Evolutionary conservation across 495 filamentous ascomycete genomes (phyloP), one percentile per base, ranked within the genome.

Genomic region (Pyrenula aspistea): DNA sequence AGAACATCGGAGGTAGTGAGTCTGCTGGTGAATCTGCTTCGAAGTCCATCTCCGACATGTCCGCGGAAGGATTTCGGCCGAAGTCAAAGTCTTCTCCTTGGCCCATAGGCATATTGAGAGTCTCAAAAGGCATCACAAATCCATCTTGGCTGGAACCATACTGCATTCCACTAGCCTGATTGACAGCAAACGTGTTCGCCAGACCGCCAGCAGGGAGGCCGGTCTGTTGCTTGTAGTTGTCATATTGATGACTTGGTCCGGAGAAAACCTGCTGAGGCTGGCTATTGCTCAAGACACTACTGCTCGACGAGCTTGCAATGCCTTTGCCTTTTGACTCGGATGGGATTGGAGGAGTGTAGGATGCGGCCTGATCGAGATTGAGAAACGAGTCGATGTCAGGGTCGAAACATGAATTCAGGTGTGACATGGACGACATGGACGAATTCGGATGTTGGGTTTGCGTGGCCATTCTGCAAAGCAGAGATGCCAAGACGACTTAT

Each of bases 221-320:
- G 2, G 91, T 93, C 70, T 95, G 90, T 65, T 98, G 92, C 69
- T 86, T 85, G 71, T 95, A 89, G 50, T 84, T 82, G 59, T 91
- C 85, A 71, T 98, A 98, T 65, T 91, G 86, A 73, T 96, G 89
- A 64, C 89, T 95, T 10, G 92, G 91, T 20, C 78, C 89, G 49
- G 83, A 79, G 62, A 89, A 82, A 12, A 72, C 68, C 64, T 85
- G 81, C 31, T 77, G 79, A 22, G 71, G 70, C 60, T 73, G 73
- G 57, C 67, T 66, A 31, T 64, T 71, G n/a, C 71, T 64, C 54
- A 66, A 61, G 59, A 74, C 72, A 54, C 62, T 66, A 25, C 63
- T 51, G 57, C 61, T 66, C 56, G 67, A 73, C 73, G 72, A 56
- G 67, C 55, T 21, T 73, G 54, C 51, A 69, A 62, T 42, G 69